These are phyloP conservation scores for Magnusiomyces fungicola DNA, from an alignment of 1,139 yeast species.

Conservation along the genomic window DNA sequence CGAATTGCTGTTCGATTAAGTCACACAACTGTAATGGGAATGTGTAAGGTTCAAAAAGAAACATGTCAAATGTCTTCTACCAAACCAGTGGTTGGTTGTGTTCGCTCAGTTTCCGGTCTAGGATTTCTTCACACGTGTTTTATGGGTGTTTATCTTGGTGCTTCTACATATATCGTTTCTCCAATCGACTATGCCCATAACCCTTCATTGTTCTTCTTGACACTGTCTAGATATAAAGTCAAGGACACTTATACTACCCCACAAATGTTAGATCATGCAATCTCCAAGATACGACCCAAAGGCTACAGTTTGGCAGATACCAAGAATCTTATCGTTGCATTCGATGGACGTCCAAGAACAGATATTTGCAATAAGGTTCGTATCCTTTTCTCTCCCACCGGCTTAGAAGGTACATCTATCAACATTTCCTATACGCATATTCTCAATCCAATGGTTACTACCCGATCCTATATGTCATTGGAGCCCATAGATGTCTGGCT, in stretches of 20 bases:
- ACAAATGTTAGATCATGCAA: conserved; percentile 75
- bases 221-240: conserved; percentile 69
- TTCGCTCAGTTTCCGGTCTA: conserved; percentile 73
- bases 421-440: conserved; percentile 72
- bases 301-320: conserved; percentile 56
- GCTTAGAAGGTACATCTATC: conserved; percentile 61
- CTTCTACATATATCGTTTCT: conserved; percentile 73
- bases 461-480: conserved; percentile 81
- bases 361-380: conserved; percentile 49
- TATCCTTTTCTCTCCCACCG: conserved; percentile 55
- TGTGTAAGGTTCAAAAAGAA: conserved; percentile 86
- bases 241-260: conserved; percentile 83
- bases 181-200: conserved; percentile 72
- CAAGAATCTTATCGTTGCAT: conserved; percentile 78
- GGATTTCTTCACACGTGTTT: conserved; percentile 82
- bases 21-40: conserved; percentile 60
- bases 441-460: conserved; percentile 75
- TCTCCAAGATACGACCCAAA: conserved; percentile 54
- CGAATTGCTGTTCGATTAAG: conserved; percentile 58
- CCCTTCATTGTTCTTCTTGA: conserved; percentile 65
- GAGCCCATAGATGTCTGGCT: conserved; percentile 84
- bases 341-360: conserved; percentile 66
- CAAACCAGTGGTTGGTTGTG: conserved; percentile 76
- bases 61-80: conserved; percentile 76
- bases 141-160: conserved; percentile 79